These are phyloP conservation scores for Boletus barrowsii DNA, from an alignment of 768 basidiomycete species.

Conservation along the genomic window DNA sequence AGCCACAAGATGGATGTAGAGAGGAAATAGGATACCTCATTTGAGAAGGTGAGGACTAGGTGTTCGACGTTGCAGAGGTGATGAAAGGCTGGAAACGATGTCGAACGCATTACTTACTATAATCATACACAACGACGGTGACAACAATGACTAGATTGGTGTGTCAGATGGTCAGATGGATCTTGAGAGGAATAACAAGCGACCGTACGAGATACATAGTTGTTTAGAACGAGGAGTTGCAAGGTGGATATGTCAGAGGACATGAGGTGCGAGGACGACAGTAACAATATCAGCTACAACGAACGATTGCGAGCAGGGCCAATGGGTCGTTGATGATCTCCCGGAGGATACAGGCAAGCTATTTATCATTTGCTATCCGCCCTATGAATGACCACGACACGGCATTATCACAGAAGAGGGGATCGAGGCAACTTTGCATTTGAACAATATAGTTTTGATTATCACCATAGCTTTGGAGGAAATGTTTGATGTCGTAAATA, in stretches of 20 bases:
- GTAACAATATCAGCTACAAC: too few species aligned
- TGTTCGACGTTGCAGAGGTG: neutral
- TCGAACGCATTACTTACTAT: neutral
- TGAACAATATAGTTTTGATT: too few species aligned
- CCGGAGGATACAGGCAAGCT: too few species aligned
- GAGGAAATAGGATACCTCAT: neutral
- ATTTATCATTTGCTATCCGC: neutral
- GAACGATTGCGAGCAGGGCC: neutral
- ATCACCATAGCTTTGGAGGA: too few species aligned
- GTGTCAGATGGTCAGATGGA: neutral
- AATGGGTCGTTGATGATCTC: neutral
- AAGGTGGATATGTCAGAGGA: neutral
- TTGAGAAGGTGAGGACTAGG: neutral
- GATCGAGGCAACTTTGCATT: too few species aligned
- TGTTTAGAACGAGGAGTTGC: neutral
- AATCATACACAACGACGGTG: neutral
- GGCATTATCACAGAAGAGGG: too few species aligned
- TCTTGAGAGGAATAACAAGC: neutral
- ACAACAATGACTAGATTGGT: neutral
- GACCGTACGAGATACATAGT: neutral
- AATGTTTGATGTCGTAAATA: too few species aligned
- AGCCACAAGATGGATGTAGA: neutral
- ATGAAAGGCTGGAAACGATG: neutral
- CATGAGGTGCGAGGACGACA: neutral
- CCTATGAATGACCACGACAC: neutral